Evolutionary conservation across 257 asterid genomes (phyloP).

Genomic region (Dorcoceras hygrometricum): DNA sequence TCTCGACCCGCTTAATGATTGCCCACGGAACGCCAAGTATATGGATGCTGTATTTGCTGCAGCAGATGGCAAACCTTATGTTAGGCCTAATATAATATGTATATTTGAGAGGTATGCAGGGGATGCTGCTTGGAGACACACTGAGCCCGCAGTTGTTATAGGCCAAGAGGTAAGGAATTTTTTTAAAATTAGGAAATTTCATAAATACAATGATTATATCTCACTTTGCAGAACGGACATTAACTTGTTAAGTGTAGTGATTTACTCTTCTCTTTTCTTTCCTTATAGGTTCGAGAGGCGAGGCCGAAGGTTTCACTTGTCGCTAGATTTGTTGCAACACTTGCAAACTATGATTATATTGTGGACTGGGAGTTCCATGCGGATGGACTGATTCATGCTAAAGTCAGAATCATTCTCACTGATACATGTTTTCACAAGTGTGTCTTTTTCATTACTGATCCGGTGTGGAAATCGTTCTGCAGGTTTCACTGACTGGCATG

Average conservation of each 20-base stretch:
- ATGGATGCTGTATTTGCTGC: slow-evolving; percentile 71
- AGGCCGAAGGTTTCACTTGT: slow-evolving; percentile 67
- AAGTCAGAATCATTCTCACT: slow-evolving; percentile 34
- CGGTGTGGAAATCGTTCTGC: slow-evolving; percentile 3
- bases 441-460: background rate
- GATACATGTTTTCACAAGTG: background rate
- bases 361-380: slow-evolving; percentile 85
- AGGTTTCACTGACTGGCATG: slow-evolving; percentile 90
- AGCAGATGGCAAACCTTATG: slow-evolving; percentile 64
- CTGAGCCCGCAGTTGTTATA: slow-evolving; percentile 43
- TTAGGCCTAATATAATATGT: slow-evolving; percentile 56
- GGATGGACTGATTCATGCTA: slow-evolving; percentile 65
- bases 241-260: background rate
- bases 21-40: slow-evolving; percentile 60
- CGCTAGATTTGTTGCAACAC: slow-evolving; percentile 60
- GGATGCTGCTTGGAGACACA: slow-evolving; percentile 74
- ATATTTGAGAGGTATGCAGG: slow-evolving; percentile 69
- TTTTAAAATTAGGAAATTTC: background rate
- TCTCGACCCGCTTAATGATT: slow-evolving; percentile 76
- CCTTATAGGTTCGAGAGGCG: slow-evolving; percentile 48
- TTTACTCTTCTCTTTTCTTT: background rate
- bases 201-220: background rate
- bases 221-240: too few relatives aligned
- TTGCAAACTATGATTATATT: slow-evolving; percentile 71
- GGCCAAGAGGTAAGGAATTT: slow-evolving; percentile 37